Evolutionary conservation across 768 basidiomycete species (phyloP).

Genomic region (Rhodotorula toruloides): DNA sequence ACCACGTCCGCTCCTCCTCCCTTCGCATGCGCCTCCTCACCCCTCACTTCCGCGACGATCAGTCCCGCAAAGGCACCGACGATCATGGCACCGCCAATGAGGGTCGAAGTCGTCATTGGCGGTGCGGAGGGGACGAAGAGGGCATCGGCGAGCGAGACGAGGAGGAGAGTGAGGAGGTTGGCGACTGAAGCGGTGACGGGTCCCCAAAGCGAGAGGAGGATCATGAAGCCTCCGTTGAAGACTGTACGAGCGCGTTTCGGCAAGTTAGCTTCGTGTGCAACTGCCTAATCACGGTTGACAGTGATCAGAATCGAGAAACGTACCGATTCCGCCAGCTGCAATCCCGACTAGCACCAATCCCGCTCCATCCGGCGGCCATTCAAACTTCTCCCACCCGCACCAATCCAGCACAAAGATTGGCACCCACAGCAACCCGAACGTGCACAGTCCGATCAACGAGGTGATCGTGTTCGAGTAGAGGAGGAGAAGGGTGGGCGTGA

Average conservation of each 20-base stretch:
- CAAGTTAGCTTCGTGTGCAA: neutral
- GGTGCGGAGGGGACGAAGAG: constrained; percentile 57
- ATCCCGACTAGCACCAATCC: constrained; percentile 62
- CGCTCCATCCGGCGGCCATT: constrained; percentile 55
- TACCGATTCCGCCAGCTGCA: constrained; percentile 55
- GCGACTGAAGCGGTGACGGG: constrained; percentile 60
- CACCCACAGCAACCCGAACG: constrained; percentile 69
- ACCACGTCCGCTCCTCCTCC: neutral
- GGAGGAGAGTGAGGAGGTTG: constrained; percentile 86
- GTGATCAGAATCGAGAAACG: neutral
- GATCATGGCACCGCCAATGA: constrained; percentile 72
- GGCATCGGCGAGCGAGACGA: constrained; percentile 74
- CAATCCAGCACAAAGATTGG: constrained; percentile 70
- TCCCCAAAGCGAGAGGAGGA: constrained; percentile 33
- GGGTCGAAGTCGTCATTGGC: constrained; percentile 63
- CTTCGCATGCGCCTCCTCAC: neutral
- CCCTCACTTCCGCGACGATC: constrained; percentile 21
- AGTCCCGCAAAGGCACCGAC: constrained; percentile 76
- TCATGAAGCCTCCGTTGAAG: constrained; percentile 50
- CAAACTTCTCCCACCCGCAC: constrained; percentile 61
- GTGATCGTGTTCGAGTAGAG: constrained; percentile 78
- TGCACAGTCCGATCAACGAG: constrained; percentile 70
- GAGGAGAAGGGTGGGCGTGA: constrained; percentile 70
- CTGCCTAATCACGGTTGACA: too few species aligned
- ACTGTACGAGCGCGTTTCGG: constrained; percentile 48